Conservation (phyloP, 495 filamentous ascomycete species). For the Diplogelasinospora grovesii region DNA sequence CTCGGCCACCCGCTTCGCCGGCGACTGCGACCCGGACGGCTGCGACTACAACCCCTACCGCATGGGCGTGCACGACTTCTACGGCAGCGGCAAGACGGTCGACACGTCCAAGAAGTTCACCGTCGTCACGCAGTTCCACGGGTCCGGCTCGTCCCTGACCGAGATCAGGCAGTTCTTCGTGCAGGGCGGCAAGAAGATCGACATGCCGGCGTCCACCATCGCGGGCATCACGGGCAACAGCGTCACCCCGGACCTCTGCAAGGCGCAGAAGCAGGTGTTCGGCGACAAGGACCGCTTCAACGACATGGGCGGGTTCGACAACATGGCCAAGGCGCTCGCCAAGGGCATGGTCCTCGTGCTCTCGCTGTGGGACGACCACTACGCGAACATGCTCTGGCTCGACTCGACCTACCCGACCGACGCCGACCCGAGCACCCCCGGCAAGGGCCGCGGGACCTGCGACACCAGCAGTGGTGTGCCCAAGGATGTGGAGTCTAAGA, state of each 20-base stretch:
- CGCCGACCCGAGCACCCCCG: conserved; percentile 37
- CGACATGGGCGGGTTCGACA: conserved; percentile 48
- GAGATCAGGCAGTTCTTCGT: conserved; percentile 56
- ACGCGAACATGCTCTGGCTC: conserved; percentile 71
- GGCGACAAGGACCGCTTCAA: conserved; percentile 40
- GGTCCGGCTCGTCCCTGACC: conserved; percentile 38
- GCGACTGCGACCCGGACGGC: conserved; percentile 56
- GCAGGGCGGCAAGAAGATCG: conserved; percentile 44
- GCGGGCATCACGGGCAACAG: conserved; percentile 38
- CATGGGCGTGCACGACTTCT: conserved; percentile 47
- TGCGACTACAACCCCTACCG: conserved; percentile 61
- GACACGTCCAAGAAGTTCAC: conserved; percentile 37
- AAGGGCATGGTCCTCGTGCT: conserved; percentile 62
- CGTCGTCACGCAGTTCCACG: conserved; percentile 58
- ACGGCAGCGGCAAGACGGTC: conserved; percentile 21
- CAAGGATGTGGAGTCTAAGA: conserved; percentile 44
- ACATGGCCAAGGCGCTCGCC: conserved; percentile 47
- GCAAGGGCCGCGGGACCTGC: conserved; percentile 62
- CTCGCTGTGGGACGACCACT: conserved; percentile 66
- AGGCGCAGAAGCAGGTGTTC: conserved; percentile 16
- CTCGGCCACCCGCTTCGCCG: conserved; percentile 32
- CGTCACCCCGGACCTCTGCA: conserved; percentile 52
- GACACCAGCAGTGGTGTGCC: conserved; percentile 49
- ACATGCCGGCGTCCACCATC: conserved; percentile 1
- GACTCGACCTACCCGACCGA: conserved; percentile 61